Conservation (phyloP, 2,329 filamentous ascomycete genomes). For the Canariomyces notabilis region DNA sequence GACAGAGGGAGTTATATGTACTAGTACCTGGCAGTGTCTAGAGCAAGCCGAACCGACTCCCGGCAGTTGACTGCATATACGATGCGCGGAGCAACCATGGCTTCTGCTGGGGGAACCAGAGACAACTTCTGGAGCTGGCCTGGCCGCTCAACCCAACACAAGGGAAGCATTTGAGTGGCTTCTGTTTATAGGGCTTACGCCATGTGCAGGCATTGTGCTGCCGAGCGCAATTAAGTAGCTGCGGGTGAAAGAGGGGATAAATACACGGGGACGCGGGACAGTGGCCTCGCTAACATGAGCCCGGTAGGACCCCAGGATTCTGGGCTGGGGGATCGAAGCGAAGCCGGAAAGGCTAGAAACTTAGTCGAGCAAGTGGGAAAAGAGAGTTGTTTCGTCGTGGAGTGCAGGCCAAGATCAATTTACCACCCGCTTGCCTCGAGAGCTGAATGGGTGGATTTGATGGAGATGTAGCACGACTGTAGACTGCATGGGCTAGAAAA, state of each 20-base stretch:
- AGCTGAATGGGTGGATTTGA: too few species aligned
- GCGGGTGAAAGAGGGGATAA: conserved; percentile 26
- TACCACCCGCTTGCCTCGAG: too few species aligned
- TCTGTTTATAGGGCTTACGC: conserved; percentile 24
- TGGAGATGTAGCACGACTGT: too few species aligned
- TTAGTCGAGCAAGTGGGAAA: not conserved
- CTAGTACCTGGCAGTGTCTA: too few species aligned
- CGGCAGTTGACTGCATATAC: conserved; percentile 13
- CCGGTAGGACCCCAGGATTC: conserved; percentile 7
- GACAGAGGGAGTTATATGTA: conserved; percentile 8
- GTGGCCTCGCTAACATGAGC: conserved; percentile 4
- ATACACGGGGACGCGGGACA: conserved; percentile 17
- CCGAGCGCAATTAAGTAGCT: conserved; percentile 18
- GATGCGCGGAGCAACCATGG: not conserved
- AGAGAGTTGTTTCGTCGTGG: too few species aligned
- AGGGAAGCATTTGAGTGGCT: conserved; percentile 16
- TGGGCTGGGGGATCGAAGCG: not conserved
- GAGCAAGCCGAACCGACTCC: not conserved
- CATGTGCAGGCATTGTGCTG: conserved; percentile 12
- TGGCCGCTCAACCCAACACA: not conserved
- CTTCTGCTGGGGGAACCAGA: not conserved
- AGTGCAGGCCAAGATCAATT: too few species aligned
- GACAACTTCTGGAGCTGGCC: not conserved
- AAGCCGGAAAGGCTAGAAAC: not conserved
- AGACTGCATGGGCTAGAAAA: too few species aligned